Percentiles rank a stretch among this genome's conserved stretches.
phyloP scores from a whole-genome alignment of 1,139 yeast genomes.

The Candida glucosophila region DNA sequence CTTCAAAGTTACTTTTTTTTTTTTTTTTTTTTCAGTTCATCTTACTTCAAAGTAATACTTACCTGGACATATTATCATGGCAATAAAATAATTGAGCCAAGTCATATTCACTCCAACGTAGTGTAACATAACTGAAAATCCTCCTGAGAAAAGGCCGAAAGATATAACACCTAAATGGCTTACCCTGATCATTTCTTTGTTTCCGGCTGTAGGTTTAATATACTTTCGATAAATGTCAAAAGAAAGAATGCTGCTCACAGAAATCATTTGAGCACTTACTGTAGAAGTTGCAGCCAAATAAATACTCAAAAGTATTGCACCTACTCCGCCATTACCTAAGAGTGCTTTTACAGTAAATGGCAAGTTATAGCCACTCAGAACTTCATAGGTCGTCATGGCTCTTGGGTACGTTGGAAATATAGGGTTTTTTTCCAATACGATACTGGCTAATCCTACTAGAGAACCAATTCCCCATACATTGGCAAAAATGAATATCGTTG shows the following conservation, averaged over 20 bases:
- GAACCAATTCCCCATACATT: constrained; percentile 26
- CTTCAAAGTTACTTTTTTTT: background rate
- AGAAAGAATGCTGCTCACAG: constrained; percentile 21
- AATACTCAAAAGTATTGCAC: constrained; percentile 18
- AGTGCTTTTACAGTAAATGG: constrained; percentile 20
- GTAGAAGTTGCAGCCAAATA: constrained; percentile 26
- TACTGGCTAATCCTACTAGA: constrained; percentile 18
- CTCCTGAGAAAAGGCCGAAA: constrained; percentile 22
- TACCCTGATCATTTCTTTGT: constrained; percentile 18
- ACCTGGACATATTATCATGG: constrained; percentile 29
- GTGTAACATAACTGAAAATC: constrained; percentile 22
- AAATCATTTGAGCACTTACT: constrained; percentile 23
- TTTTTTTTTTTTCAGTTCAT: no score
- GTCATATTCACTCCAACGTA: constrained; percentile 24
- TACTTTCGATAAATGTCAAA: constrained; percentile 24
- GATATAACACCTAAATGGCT: constrained; percentile 20
- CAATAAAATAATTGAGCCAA: constrained; percentile 26
- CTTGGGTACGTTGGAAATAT: constrained; percentile 23
- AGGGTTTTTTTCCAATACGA: constrained; percentile 16
- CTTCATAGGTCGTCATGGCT: constrained; percentile 15
- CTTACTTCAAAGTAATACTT: background rate
- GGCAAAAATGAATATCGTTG: constrained; percentile 22
- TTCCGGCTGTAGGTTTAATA: constrained; percentile 16
- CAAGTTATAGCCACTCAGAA: constrained; percentile 19
- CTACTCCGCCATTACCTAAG: constrained; percentile 20